Evolutionary conservation across 2,329 filamentous ascomycete genomes (phyloP).

Genomic region (Aspergillus eucalypticola): DNA sequence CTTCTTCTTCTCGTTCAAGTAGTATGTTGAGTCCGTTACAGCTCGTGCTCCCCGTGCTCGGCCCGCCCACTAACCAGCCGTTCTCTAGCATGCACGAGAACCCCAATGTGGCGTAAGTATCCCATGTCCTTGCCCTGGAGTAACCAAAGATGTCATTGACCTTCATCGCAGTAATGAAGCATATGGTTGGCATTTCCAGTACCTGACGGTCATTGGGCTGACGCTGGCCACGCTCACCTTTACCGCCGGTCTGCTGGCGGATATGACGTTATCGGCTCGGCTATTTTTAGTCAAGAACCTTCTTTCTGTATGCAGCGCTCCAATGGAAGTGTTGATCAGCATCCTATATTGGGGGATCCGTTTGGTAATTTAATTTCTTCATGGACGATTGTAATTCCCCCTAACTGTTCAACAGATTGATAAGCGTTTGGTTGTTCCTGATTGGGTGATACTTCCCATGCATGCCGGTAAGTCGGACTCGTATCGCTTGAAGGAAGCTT

Average conservation of each 20-base stretch:
- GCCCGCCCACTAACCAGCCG: slow-evolving; percentile 7
- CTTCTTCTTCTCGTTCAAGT: slow-evolving; percentile 49
- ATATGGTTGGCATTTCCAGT: slow-evolving; percentile 68
- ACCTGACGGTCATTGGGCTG: slow-evolving; percentile 64
- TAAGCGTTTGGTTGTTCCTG: slow-evolving; percentile 52
- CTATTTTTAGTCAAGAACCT: slow-evolving; percentile 61
- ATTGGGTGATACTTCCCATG: slow-evolving; percentile 40
- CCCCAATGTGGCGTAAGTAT: slow-evolving; percentile 44
- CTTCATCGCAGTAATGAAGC: slow-evolving; percentile 51
- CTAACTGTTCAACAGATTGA: slow-evolving; percentile 36
- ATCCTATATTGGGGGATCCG: slow-evolving; percentile 63
- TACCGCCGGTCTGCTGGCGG: slow-evolving; percentile 54
- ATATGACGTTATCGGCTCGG: slow-evolving; percentile 53
- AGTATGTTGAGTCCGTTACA: slow-evolving; percentile 31
- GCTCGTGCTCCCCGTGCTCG: neutral
- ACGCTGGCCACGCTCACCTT: slow-evolving; percentile 58
- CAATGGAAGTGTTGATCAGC: slow-evolving; percentile 61
- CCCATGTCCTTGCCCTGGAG: neutral
- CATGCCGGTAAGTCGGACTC: slow-evolving; percentile 35
- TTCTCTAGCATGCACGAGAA: slow-evolving; percentile 42
- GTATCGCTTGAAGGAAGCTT: slow-evolving; percentile 26
- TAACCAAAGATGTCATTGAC: slow-evolving; percentile 13
- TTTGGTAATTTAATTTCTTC: slow-evolving; percentile 41
- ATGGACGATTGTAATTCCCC: neutral
- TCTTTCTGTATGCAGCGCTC: slow-evolving; percentile 58